A percentile compares a stretch with the other conserved stretches of the same genome.
These are phyloP conservation scores for Blastocrithidia nonstop DNA, from an alignment of 208 protist species.

Conservation along the genomic window DNA sequence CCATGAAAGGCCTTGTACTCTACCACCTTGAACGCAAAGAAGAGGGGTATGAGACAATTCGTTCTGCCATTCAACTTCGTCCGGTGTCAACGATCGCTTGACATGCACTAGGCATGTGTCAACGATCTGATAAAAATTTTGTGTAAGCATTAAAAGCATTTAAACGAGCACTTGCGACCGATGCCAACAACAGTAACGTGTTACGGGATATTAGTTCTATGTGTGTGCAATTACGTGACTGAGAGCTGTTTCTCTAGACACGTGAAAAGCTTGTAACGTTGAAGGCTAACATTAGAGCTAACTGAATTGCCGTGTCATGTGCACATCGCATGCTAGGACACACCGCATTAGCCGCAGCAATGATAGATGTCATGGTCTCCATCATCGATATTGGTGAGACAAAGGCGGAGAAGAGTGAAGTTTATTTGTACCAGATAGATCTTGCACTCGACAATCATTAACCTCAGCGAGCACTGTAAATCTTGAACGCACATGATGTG, in stretches of 20 bases:
- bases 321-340: conserved; percentile 62
- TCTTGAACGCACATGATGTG: conserved; percentile 60
- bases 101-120: conserved; percentile 89
- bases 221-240: conserved; percentile 88
- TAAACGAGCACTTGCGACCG: conserved; percentile 50
- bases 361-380: conserved; percentile 63
- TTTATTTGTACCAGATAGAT: conserved; percentile 55
- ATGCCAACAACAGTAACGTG: conserved; percentile 75
- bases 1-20: conserved; percentile 65
- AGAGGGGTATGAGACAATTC: conserved; percentile 44
- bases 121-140: conserved; percentile 84
- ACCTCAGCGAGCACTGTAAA: conserved; percentile 36
- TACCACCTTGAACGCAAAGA: conserved; percentile 54
- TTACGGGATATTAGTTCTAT: conserved; percentile 77
- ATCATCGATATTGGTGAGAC: conserved; percentile 68
- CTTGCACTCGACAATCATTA: conserved; percentile 46
- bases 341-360: conserved; percentile 41
- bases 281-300: conserved; percentile 70
- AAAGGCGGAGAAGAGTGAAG: conserved; percentile 57
- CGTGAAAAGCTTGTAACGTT: conserved; percentile 78
- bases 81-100: conserved; percentile 78
- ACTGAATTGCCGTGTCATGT: conserved; percentile 77
- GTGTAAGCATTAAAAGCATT: conserved; percentile 87
- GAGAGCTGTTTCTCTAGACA: conserved; percentile 76
- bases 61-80: conserved; percentile 31